phyloP scores from a whole-genome alignment of 768 basidiomycete genomes.

The Lenzites betulinus region DNA sequence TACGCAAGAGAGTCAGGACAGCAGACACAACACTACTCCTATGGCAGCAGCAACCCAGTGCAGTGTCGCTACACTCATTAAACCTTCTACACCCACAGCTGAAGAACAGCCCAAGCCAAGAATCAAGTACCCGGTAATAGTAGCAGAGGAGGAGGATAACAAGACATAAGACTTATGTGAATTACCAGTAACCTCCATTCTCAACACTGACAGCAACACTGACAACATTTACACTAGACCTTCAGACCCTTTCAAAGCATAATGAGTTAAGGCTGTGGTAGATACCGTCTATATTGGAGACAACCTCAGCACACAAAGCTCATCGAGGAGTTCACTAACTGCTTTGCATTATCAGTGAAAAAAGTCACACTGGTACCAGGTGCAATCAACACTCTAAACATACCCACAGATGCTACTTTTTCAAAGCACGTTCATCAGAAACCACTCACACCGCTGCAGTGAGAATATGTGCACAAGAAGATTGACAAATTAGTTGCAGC shows the following conservation, averaged over 20 bases:
- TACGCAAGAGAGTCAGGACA: constrained; percentile 25
- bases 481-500: constrained; percentile 39
- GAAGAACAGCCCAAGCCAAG: too few relatives aligned
- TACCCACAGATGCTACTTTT: constrained; percentile 34
- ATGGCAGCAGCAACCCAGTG: not conserved
- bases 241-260: constrained; percentile 25
- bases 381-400: constrained; percentile 36
- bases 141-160: too few relatives aligned
- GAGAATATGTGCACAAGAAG: constrained; percentile 32
- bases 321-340: constrained; percentile 37
- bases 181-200: not conserved
- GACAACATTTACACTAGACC: constrained; percentile 17
- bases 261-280: constrained; percentile 23
- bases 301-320: constrained; percentile 34
- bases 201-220: not conserved
- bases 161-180: not conserved
- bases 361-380: constrained; percentile 39
- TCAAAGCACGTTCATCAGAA: constrained; percentile 36
- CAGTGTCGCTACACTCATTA: too few relatives aligned
- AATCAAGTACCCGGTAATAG: too few relatives aligned
- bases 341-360: constrained; percentile 42
- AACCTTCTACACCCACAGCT: too few relatives aligned
- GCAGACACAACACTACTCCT: constrained; percentile 29
- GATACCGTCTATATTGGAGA: constrained; percentile 28
- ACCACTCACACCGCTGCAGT: constrained; percentile 35